These are phyloP conservation scores for Radiomyces spectabilis DNA, from an alignment of 192 early-diverging fungal species.

Conservation along the genomic window DNA sequence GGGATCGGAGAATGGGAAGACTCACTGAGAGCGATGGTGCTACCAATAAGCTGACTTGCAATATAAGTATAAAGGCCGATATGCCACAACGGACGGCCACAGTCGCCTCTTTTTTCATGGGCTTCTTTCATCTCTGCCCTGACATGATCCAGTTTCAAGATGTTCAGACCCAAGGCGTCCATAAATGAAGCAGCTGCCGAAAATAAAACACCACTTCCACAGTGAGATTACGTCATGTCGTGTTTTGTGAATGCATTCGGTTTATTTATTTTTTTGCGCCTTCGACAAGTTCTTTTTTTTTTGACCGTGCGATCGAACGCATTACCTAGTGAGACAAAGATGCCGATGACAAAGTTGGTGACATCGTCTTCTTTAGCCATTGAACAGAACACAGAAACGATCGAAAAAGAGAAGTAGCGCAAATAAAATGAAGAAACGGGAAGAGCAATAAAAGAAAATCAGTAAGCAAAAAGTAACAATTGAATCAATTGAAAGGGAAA, in stretches of 20 bases:
- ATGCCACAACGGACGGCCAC: constrained; percentile 52
- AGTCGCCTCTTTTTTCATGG: constrained; percentile 42
- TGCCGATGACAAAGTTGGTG: constrained; percentile 22
- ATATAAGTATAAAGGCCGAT: constrained; percentile 49
- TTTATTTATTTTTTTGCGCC: too few relatives aligned
- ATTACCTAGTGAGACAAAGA: constrained; percentile 24
- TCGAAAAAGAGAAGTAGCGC: background rate
- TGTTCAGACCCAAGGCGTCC: constrained; percentile 50
- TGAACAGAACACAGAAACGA: background rate
- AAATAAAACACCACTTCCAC: too few relatives aligned
- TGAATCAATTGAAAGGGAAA: background rate
- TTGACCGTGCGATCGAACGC: too few relatives aligned
- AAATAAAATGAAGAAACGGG: background rate
- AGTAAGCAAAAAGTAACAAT: background rate
- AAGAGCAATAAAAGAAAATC: background rate
- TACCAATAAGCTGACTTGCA: constrained; percentile 42
- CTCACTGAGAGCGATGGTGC: constrained; percentile 53
- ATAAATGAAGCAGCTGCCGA: constrained; percentile 28
- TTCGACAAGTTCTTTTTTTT: too few relatives aligned
- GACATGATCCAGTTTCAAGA: constrained; percentile 52
- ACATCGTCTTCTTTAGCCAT: constrained; percentile 19
- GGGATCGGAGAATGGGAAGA: background rate
- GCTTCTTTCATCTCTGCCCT: constrained; percentile 26
- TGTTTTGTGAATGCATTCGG: too few relatives aligned
- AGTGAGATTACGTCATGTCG: too few relatives aligned